Percentiles rank a stretch among this genome's conserved stretches.
Evolutionary conservation across 257 asterid genomes (phyloP).

Genomic region (Nicotiana attenuata): DNA sequence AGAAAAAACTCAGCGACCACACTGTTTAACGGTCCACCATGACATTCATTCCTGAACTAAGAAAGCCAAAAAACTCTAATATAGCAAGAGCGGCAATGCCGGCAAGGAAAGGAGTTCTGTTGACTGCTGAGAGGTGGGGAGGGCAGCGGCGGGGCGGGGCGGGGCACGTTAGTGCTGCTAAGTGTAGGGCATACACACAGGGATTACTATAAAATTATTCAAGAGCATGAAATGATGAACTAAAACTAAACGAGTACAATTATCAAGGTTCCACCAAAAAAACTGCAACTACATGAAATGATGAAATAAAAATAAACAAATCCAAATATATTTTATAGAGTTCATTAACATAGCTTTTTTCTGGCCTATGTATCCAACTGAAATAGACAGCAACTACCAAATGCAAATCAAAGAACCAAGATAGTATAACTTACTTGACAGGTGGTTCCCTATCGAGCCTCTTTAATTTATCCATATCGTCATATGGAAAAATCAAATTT

Average conservation of each 20-base stretch:
- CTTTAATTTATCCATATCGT: slow-evolving; percentile 70
- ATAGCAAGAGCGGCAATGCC: background rate
- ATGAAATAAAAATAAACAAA: background rate
- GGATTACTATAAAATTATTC: background rate
- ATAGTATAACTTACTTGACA: slow-evolving; percentile 58
- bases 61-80: background rate
- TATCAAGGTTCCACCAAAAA: background rate
- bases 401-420: background rate
- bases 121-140: background rate
- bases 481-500: slow-evolving; percentile 85
- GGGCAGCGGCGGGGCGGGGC: too few relatives aligned
- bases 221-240: background rate
- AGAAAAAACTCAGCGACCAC: background rate
- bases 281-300: background rate
- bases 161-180: background rate
- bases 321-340: background rate
- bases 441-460: slow-evolving; percentile 84
- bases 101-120: background rate
- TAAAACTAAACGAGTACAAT: background rate
- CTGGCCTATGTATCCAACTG: background rate
- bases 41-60: background rate
- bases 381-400: background rate
- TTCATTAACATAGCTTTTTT: background rate
- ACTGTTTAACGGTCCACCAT: background rate
- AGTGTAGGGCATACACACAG: background rate